These are phyloP conservation scores for Ceratobasidium sp. DNA, from an alignment of 1,284 basidiomycete species.

Conservation along the genomic window DNA sequence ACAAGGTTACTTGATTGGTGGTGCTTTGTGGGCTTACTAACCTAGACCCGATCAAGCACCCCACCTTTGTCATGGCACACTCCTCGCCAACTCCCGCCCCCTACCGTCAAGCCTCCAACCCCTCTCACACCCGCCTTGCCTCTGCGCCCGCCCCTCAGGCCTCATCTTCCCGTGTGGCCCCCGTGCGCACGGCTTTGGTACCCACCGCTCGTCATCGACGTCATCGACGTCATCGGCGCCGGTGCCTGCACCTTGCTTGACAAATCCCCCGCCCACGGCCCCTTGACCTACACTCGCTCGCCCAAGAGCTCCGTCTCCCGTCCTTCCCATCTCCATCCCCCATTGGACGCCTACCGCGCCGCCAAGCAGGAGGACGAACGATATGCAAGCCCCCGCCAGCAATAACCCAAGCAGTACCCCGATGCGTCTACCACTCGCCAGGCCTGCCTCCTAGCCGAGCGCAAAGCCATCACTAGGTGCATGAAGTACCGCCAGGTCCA, in stretches of 20 bases:
- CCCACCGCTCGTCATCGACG: conserved; percentile 17
- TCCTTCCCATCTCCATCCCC: conserved; percentile 17
- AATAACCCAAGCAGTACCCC: not conserved
- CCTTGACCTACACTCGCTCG: conserved; percentile 17
- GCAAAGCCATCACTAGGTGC: conserved; percentile 30
- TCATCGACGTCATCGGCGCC: conserved; percentile 9
- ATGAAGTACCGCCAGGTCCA: conserved; percentile 41
- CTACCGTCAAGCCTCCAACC: too few species aligned
- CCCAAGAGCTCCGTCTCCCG: conserved; percentile 17
- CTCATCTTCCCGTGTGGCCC: conserved; percentile 2
- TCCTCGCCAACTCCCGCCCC: too few species aligned
- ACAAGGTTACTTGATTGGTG: too few species aligned
- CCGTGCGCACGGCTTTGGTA: conserved; percentile 23
- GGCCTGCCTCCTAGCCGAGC: conserved; percentile 40
- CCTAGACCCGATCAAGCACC: too few species aligned
- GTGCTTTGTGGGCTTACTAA: too few species aligned
- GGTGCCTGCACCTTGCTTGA: conserved; percentile 14
- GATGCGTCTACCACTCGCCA: conserved; percentile 24
- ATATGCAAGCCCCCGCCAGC: conserved; percentile 6
- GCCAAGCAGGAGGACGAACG: conserved; percentile 32
- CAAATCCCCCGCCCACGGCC: conserved; percentile 19
- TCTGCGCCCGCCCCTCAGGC: too few species aligned
- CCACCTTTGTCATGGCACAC: too few species aligned
- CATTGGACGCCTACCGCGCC: conserved; percentile 3
- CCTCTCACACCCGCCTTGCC: too few species aligned